These are phyloP conservation scores for Amanita polypyramis DNA, from an alignment of 768 basidiomycete genomes.

Conservation along the genomic window DNA sequence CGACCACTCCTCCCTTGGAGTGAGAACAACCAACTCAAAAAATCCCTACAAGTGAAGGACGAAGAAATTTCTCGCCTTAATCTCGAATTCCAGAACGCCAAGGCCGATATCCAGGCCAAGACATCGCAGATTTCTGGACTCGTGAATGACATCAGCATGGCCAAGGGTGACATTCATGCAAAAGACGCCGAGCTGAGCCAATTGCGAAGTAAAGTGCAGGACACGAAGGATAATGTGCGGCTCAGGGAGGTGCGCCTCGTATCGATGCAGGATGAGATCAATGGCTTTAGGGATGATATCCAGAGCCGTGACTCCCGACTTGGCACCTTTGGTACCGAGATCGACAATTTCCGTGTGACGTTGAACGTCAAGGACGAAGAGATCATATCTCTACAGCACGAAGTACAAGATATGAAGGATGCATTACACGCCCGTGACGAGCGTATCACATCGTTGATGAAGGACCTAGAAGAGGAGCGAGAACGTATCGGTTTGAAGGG, in stretches of 20 bases:
- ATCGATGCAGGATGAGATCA: background rate
- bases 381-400: constrained; percentile 5
- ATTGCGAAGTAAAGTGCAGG: constrained; percentile 2
- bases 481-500: background rate
- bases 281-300: constrained; percentile 2
- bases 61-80: constrained; percentile 1
- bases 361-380: constrained; percentile 6
- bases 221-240: constrained; percentile 4
- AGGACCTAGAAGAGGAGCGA: constrained; percentile 3
- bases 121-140: background rate
- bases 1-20: constrained; percentile 3
- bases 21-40: constrained; percentile 5
- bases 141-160: background rate
- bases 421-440: constrained; percentile 3
- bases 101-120: background rate
- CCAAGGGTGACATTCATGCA: background rate
- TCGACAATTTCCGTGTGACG: constrained; percentile 6
- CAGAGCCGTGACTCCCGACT: constrained; percentile 3
- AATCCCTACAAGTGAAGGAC: constrained; percentile 1
- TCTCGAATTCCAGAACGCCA: background rate
- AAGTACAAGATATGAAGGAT: background rate
- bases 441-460: constrained; percentile 2
- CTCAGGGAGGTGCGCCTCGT: background rate
- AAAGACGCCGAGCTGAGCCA: background rate
- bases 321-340: constrained; percentile 1